A percentile compares a stretch with the other conserved stretches of the same genome.
These are phyloP conservation scores for Metschnikowia aberdeeniae DNA, from an alignment of 805 yeast species.

Conservation along the genomic window DNA sequence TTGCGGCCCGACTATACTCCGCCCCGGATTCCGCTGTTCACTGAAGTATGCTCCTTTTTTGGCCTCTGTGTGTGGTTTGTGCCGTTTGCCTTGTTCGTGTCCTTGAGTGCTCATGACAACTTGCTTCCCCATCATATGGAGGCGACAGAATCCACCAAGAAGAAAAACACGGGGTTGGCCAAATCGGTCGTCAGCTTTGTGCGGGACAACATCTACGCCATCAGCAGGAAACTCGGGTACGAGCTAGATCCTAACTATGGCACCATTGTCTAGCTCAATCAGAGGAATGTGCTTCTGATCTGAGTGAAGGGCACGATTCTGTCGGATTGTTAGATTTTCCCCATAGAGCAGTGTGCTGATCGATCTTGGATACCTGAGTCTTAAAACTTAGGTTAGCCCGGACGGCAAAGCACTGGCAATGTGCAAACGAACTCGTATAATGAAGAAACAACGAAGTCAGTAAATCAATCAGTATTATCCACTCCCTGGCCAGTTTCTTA, in stretches of 20 bases:
- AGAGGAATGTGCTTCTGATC: not conserved
- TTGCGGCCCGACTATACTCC: conserved; percentile 56
- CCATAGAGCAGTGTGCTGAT: no score
- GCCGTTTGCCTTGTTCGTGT: conserved; percentile 88
- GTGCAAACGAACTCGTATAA: no score
- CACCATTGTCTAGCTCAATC: conserved; percentile 32
- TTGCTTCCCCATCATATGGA: conserved; percentile 60
- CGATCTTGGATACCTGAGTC: no score
- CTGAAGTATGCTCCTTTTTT: conserved; percentile 92
- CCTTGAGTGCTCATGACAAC: conserved; percentile 88
- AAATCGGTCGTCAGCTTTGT: conserved; percentile 56
- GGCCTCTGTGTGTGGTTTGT: conserved; percentile 92
- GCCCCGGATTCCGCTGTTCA: conserved; percentile 71
- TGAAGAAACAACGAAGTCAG: no score
- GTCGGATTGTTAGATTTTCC: no score
- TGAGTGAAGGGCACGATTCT: not conserved
- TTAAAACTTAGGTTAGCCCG: no score
- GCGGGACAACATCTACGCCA: conserved; percentile 44
- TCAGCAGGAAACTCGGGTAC: conserved; percentile 57
- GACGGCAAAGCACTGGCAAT: no score
- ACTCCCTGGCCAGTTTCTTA: no score
- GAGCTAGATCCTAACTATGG: conserved; percentile 59
- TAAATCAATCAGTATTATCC: no score
- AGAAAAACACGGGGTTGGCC: conserved; percentile 52
- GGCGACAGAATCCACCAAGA: conserved; percentile 20